These are phyloP conservation scores for Leptodermis oblonga DNA, from an alignment of 257 asterid genomes.

Conservation along the genomic window DNA sequence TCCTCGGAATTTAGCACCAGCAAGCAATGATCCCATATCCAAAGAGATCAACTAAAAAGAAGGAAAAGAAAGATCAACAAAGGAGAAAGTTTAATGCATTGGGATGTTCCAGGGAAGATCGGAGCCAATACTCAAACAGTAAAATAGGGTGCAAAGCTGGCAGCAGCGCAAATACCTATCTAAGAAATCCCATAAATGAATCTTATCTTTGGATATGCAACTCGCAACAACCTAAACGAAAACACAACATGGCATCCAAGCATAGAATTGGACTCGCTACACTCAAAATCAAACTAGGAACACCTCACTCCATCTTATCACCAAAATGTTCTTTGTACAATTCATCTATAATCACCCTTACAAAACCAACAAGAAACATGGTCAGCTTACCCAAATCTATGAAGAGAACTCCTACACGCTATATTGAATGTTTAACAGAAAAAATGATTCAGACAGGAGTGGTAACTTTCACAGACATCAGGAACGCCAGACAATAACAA, in stretches of 20 bases:
- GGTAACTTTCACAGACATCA: background rate
- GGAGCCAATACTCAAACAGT: background rate
- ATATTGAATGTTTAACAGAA: background rate
- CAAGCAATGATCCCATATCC: conserved; percentile 92
- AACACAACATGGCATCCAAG: background rate
- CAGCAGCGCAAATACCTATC: background rate
- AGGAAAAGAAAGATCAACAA: conserved; percentile 8
- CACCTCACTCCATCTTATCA: background rate
- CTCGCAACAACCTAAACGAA: background rate
- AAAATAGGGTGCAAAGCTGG: background rate
- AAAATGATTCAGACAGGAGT: background rate
- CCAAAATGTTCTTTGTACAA: background rate
- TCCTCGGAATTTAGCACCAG: conserved; percentile 91
- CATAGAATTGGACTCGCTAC: no score
- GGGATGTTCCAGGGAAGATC: conserved; percentile 4
- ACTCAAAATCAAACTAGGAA: background rate
- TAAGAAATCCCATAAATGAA: no score
- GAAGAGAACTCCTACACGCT: background rate
- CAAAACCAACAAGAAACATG: background rate
- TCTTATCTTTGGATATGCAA: background rate
- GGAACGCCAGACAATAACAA: background rate
- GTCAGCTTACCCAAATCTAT: background rate
- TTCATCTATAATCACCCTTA: background rate
- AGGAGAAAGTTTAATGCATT: conserved; percentile 5
- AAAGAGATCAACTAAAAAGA: conserved; percentile 62